Base-by-base conservation (phyloP, 495 filamentous ascomycete species). In the Trichodelitschia bisporula region DNA sequence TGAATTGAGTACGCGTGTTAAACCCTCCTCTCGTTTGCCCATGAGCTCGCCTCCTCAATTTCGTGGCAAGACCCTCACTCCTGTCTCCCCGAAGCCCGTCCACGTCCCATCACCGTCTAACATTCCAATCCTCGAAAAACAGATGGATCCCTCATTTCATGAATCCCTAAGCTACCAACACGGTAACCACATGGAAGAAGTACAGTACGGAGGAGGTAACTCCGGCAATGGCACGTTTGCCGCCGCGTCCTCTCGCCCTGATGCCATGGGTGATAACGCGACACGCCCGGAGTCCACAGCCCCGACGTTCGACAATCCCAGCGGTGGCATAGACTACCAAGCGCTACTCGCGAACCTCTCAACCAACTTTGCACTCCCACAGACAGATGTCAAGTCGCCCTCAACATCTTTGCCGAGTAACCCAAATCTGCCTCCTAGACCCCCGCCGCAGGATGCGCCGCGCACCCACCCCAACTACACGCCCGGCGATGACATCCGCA, bases 141-240 rank as follows among this genome's bases (percentile, higher is more conserved):
- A 75, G 49, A 77, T 66, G 59, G 70, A 78, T 51, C 67, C 69
- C 26, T 45, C 61, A 37, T 74, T 74, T 55, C 69, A 75, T 51
- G 66, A 72, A 16, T 8, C 6, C 21, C 6, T 24, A n/a, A n/a
- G 6, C 6, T 24, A 24, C 21, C 21, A 24, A n/a, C 21, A 24
- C 21, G 6, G n/a, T 6, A 6, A 24, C 21, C 21, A 24, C 6
- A 24, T 6, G 6, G 6, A 24, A n/a, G 6, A 24, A 24, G 21
- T n/a, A 6, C 21, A 24, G 21, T n/a, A 24, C 6, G 21, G 21
- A 6, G 21, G 6, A n/a, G n/a, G n/a, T 24, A 24, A 24, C n/a
- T 6, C 6, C n/a, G 21, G 21, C 21, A 6, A 24, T 6, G 6
- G 6, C 6, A 6, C n/a, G 6, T 6, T n/a, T 6, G 21, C 21